Base-by-base conservation (phyloP, 176 grass and related monocot genomes). In the Puya raimondii region DNA sequence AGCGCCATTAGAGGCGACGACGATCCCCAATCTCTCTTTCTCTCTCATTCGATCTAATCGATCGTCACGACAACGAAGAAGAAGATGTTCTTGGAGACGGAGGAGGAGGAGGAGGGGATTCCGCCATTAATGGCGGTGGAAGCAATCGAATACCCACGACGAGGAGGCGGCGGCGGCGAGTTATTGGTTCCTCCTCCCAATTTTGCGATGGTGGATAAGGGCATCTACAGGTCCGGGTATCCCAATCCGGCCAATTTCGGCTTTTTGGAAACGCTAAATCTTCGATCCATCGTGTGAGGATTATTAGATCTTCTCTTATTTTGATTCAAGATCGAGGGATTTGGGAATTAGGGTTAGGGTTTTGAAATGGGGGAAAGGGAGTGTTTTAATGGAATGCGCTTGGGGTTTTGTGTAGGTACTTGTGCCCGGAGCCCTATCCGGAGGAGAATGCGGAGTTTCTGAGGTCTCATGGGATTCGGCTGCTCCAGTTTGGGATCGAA, bases 401-500 rank as follows among this genome's bases (percentile, higher is more conserved):
- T 3, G 51, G 52, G 0, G 23, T 58, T 72, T 16, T 16, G 23
- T 33, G 70, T 16, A 91, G 83, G 69, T 91, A 86, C 50, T 51
- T 91, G 53, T 86, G 83, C 73, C 83, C 74, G 13, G 80, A 91
- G 61, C 70, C 88, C 10, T 91, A 91, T 51, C 66, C 77, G 16
- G 80, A 84, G 72, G 66, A 67, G 33, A 91, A 91, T 25, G 25
- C 75, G 0, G 70, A 59, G 52, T 86, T 91, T 72, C 65, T 91
- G 25, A 68, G 73, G 72, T 56, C 63, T 25, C 70, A 78, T 16
- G 80, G 83, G 66, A 91, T 83, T 47, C 74, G 78, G 10, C 66
- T 91, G 48, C 83, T 91, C 68, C 88, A 91, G 51, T 86, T 86
- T 51, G 88, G 77, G 27, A 91, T 91, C 48, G 88, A 91, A 15